phyloP scores from a whole-genome alignment of 805 yeast species.

The Lipomyces spencermartinsiae region DNA sequence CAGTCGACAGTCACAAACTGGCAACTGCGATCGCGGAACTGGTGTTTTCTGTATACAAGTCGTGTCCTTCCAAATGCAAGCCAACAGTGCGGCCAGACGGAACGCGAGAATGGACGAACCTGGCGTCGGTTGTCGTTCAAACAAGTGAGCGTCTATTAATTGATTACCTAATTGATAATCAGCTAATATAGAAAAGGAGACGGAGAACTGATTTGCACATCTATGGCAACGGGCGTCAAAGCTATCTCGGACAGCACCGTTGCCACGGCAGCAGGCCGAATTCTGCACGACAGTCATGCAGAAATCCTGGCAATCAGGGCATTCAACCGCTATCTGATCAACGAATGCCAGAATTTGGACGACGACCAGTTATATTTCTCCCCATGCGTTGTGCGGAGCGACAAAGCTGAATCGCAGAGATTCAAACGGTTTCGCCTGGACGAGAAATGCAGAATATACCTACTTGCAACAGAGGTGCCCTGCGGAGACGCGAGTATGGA shows the following conservation, averaged over 20 bases:
- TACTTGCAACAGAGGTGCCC: conserved; percentile 78
- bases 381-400: not conserved
- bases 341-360: conserved; percentile 49
- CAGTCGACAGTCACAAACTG: not conserved
- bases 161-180: not conserved
- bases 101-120: conserved; percentile 78
- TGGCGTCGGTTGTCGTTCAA: conserved; percentile 67
- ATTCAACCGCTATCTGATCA: conserved; percentile 65
- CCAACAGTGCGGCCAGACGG: conserved; percentile 71
- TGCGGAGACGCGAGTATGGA: conserved; percentile 90
- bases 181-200: not conserved
- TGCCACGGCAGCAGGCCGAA: conserved; percentile 57
- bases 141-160: not conserved
- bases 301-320: conserved; percentile 77
- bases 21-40: conserved; percentile 13
- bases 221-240: conserved; percentile 75
- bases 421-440: conserved; percentile 48
- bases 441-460: conserved; percentile 54
- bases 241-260: conserved; percentile 64
- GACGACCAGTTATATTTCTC: conserved; percentile 14
- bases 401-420: conserved; percentile 21
- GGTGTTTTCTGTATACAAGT: conserved; percentile 14
- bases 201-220: conserved; percentile 16
- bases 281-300: conserved; percentile 90
- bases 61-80: conserved; percentile 54